Evolutionary conservation across 75 land plant genomes (phyloP).

Genomic region (Pinus albicaulis): DNA sequence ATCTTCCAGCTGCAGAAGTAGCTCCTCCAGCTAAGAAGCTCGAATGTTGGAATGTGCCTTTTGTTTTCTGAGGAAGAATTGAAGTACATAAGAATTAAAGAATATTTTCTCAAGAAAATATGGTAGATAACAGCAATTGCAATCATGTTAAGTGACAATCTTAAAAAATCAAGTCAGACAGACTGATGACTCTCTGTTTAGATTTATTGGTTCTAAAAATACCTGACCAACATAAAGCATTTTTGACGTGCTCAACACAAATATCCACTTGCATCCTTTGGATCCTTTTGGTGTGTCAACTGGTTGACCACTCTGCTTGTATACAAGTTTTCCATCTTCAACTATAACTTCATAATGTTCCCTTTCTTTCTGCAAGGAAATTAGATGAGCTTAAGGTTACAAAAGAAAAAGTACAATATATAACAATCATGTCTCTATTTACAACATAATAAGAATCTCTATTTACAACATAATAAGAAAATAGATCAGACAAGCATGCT

Average conservation of each 20-base stretch:
- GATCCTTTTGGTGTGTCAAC: slow-evolving; percentile 36
- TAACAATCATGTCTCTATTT: background rate
- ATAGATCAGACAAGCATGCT: background rate
- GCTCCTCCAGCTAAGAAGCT: slow-evolving; percentile 94
- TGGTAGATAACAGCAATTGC: background rate
- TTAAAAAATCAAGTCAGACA: background rate
- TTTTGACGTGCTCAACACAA: slow-evolving; percentile 81
- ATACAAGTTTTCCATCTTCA: slow-evolving; percentile 42
- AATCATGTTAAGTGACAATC: background rate
- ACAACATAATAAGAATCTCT: background rate
- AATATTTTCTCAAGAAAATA: background rate
- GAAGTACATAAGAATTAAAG: background rate
- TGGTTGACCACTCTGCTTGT: slow-evolving; percentile 22
- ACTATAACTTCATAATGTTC: slow-evolving; percentile 49
- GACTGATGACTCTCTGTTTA: background rate
- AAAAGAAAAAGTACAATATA: background rate
- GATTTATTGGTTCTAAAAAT: background rate
- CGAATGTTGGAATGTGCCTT: slow-evolving; percentile 92
- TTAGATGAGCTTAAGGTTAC: background rate
- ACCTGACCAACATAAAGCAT: slow-evolving; percentile 79
- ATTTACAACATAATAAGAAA: background rate
- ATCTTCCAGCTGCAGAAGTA: slow-evolving; percentile 89
- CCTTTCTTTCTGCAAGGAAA: slow-evolving; percentile 50
- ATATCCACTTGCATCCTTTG: slow-evolving; percentile 52
- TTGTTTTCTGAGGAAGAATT: slow-evolving; percentile 48